phyloP scores from a whole-genome alignment of 2,329 filamentous ascomycete genomes.

The Allantophomopsis lycopodina region DNA sequence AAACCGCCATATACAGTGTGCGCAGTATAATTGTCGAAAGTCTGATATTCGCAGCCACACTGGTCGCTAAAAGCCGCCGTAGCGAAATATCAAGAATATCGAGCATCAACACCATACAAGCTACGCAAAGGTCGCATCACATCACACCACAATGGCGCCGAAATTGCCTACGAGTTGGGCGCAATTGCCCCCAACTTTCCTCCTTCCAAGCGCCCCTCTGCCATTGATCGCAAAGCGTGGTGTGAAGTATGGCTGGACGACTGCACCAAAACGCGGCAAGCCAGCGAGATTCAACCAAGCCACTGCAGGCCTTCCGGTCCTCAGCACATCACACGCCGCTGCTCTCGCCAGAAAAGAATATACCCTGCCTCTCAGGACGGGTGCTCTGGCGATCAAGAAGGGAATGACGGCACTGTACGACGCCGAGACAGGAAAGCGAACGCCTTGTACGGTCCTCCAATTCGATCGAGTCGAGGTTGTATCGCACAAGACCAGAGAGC shows the following conservation, averaged over 20 bases:
- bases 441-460: slow-evolving; percentile 84
- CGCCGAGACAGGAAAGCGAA: slow-evolving; percentile 57
- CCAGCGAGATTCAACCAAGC: slow-evolving; percentile 42
- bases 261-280: slow-evolving; percentile 34
- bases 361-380: slow-evolving; percentile 56
- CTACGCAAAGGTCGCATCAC: not conserved
- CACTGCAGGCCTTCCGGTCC: slow-evolving; percentile 38
- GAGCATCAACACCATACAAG: slow-evolving; percentile 3
- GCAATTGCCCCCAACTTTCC: slow-evolving; percentile 14
- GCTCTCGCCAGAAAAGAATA: slow-evolving; percentile 43
- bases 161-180: slow-evolving; percentile 20
- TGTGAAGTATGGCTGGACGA: slow-evolving; percentile 39
- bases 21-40: slow-evolving; percentile 2
- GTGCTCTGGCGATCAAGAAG: slow-evolving; percentile 78
- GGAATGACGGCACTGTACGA: slow-evolving; percentile 92
- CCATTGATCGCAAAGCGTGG: slow-evolving; percentile 18
- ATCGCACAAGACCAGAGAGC: slow-evolving; percentile 65
- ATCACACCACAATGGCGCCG: slow-evolving; percentile 17
- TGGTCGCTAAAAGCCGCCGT: slow-evolving; percentile 10
- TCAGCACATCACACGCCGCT: slow-evolving; percentile 43
- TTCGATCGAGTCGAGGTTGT: slow-evolving; percentile 86
- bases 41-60: slow-evolving; percentile 16
- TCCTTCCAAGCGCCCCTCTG: slow-evolving; percentile 16
- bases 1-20: not conserved
- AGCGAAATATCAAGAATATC: slow-evolving; percentile 3